Base-by-base conservation (phyloP, 1,284 basidiomycete genomes). In the Ceratobasidium sp. region DNA sequence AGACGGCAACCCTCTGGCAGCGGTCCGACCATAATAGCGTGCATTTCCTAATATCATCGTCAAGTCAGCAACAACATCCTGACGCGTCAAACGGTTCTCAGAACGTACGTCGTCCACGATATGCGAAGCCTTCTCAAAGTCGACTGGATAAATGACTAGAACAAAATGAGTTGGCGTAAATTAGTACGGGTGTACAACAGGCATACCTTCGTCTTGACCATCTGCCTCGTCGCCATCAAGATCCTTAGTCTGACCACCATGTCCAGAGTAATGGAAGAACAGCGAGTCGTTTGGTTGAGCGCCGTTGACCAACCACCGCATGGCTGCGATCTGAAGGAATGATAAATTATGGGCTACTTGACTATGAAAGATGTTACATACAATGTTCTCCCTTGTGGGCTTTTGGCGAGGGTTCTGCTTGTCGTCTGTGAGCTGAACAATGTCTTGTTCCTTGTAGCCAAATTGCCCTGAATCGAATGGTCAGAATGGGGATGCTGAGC, bases 201-300 rank as follows among this genome's bases (percentile, higher is more conserved):
- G 30, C 18, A 30, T 44, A 77, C 76, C 73, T 77, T 78, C 79
- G 75, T 80, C 84, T 75, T 80, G 78, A 9, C 84, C 84, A 77
- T 86, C 85, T 32, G 81, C 83, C 76, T 86, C 85, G 76, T 86
- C 92, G 1, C 92, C 92, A 76, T 91, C 84, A 8, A 79, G 73
- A 79, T 95, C 93, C 63, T 84, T 84, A 5, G 89, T 87, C 80
- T 94, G 93, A 11, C 92, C 93, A 13, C 94, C 95, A 77, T 96
- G 94, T 2, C 94, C 94, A 0, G 93, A 92, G 80, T 90, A 97
- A 78, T 96, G 95, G 86, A 97, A 95, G 85, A 97, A 96, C 46
- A 97, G 83, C 0, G 94, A 90, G 78, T 97, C 95, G 77, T 96
- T 91, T 2, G 93, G 89, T 57, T 84, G 82, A 16, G 95, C 95